Conservation (phyloP, 768 basidiomycete species). For the Leccinum barrowsii region DNA sequence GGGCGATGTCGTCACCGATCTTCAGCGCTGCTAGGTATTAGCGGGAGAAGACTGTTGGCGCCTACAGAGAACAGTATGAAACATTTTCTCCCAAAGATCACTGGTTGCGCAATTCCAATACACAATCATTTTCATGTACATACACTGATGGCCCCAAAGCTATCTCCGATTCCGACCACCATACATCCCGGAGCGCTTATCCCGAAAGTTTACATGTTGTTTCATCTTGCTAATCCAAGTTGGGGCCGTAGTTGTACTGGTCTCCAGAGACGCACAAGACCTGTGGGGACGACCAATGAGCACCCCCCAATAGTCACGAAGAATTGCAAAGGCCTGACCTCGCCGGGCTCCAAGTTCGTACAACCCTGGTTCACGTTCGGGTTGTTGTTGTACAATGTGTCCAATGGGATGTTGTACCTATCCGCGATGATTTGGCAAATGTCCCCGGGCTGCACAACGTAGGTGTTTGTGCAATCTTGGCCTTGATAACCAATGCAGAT, state of each 20-base stretch:
- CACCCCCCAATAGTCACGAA: not conserved
- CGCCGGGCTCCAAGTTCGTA: not conserved
- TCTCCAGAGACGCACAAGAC: not conserved
- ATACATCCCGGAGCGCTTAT: not conserved
- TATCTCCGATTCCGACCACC: too few species aligned
- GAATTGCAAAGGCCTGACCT: not conserved
- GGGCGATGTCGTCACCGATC: not conserved
- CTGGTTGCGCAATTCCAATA: not conserved
- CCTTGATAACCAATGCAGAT: constrained; percentile 55
- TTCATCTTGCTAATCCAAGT: not conserved
- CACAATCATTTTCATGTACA: not conserved
- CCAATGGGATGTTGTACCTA: not conserved
- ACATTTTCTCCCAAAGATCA: not conserved
- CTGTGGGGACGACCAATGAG: not conserved
- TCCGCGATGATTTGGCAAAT: not conserved
- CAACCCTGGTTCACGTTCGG: not conserved
- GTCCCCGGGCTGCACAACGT: not conserved
- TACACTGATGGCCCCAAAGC: not conserved
- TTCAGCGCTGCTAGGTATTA: not conserved
- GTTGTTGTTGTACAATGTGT: not conserved
- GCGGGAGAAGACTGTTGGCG: not conserved
- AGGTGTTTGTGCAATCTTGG: constrained; percentile 45
- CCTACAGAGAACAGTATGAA: not conserved
- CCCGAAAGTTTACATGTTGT: not conserved
- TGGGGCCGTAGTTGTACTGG: accelerated